phyloP scores from a whole-genome alignment of 2,329 filamentous ascomycete genomes.

The Arthrobotrys sphaeroides region DNA sequence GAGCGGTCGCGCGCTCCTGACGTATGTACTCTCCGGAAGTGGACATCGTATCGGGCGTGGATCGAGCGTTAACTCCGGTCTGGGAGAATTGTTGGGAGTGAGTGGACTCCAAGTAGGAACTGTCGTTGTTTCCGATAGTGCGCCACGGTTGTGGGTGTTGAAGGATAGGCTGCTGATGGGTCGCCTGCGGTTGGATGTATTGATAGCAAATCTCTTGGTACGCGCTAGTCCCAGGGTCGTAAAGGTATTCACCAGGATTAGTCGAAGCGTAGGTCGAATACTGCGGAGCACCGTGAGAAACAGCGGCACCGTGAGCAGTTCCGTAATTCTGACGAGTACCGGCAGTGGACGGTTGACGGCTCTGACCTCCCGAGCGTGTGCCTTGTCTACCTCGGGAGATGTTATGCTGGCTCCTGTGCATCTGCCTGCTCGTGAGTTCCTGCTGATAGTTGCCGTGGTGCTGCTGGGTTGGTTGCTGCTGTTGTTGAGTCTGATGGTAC shows the following conservation, averaged over 20 bases:
- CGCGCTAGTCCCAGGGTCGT: conserved; percentile 6
- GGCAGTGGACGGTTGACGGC: conserved; percentile 18
- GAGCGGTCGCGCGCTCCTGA: conserved; percentile 7
- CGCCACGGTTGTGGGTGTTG: conserved; percentile 48
- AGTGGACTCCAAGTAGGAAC: not conserved
- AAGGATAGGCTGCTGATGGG: conserved; percentile 17
- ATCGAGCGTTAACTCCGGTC: not conserved
- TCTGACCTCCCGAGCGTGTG: conserved; percentile 27
- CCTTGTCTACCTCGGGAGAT: conserved; percentile 26
- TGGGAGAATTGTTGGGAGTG: conserved; percentile 6
- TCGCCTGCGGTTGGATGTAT: not conserved
- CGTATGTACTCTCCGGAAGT: conserved; percentile 30
- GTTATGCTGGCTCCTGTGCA: conserved; percentile 17
- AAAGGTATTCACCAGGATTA: not conserved
- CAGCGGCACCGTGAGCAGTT: not conserved
- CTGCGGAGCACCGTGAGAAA: not conserved
- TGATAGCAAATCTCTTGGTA: conserved; percentile 21
- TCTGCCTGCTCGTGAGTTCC: conserved; percentile 3
- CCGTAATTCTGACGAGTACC: conserved; percentile 26
- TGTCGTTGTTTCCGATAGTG: not conserved
- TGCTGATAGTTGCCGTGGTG: conserved; percentile 12
- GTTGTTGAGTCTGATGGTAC: conserved; percentile 25
- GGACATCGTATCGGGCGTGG: conserved; percentile 22
- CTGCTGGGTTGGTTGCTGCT: no score
- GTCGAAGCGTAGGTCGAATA: not conserved